phyloP scores from a whole-genome alignment of 108 stramenopile species.

The Stephanodiscus minutulus region DNA sequence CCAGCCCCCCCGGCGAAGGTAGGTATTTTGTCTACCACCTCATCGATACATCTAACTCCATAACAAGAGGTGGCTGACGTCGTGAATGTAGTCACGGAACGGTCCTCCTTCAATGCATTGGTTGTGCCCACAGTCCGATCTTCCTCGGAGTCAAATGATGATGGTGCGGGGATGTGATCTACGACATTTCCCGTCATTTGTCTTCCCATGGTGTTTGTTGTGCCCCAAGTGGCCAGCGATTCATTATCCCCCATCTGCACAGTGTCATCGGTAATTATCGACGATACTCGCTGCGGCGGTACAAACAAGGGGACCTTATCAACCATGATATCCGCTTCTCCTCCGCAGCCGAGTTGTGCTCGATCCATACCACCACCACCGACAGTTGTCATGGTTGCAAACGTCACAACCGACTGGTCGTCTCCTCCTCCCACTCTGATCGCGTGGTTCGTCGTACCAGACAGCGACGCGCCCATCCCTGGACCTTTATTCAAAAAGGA shows the following conservation, averaged over 20 bases:
- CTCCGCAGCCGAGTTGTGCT: constrained; percentile 5
- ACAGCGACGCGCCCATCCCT: constrained; percentile 16
- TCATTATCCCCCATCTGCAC: constrained; percentile 33
- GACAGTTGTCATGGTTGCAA: constrained; percentile 45
- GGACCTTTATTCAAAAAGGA: constrained; percentile 14
- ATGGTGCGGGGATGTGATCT: constrained; percentile 6
- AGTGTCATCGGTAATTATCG: constrained; percentile 22
- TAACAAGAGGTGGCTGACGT: constrained; percentile 15
- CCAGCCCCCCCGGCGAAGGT: constrained; percentile 47
- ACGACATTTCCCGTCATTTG: constrained; percentile 18
- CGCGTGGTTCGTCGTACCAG: constrained; percentile 32
- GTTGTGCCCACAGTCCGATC: constrained; percentile 23
- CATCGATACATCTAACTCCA: constrained; percentile 39
- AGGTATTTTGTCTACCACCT: constrained; percentile 44
- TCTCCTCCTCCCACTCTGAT: constrained; percentile 30
- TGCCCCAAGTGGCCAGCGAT: constrained; percentile 41
- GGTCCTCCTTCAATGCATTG: constrained; percentile 34
- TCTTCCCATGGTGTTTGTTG: constrained; percentile 36
- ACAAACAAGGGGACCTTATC: constrained; percentile 43
- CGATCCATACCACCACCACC: constrained; percentile 19
- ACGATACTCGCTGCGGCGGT: constrained; percentile 1
- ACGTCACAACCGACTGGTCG: constrained; percentile 51
- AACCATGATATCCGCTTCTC: constrained; percentile 15
- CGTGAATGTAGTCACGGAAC: constrained; percentile 33
- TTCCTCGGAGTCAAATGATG: constrained; percentile 1